These are phyloP conservation scores for Microsporum ferrugineum DNA, from an alignment of 2,329 filamentous ascomycete species.

Conservation along the genomic window DNA sequence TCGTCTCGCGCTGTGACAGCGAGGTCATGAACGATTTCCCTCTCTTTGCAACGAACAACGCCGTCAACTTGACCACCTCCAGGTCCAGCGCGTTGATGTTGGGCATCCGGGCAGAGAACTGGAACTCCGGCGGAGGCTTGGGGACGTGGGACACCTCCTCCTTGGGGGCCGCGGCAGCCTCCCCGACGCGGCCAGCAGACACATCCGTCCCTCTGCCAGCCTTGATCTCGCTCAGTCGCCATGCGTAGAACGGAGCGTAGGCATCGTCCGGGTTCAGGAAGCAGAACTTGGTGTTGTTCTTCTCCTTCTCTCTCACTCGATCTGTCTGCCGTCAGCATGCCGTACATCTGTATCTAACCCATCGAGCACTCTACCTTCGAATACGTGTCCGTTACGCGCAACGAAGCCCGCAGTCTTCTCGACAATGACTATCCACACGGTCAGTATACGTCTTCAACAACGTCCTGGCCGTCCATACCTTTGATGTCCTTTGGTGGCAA, in stretches of 20 bases:
- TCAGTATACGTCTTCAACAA: slow-evolving; percentile 18
- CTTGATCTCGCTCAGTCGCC: slow-evolving; percentile 77
- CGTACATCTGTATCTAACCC: neutral
- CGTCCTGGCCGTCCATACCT: slow-evolving; percentile 29
- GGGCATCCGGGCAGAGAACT: slow-evolving; percentile 93
- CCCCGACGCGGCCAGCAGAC: slow-evolving; percentile 61
- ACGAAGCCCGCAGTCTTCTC: slow-evolving; percentile 95
- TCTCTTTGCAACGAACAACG: slow-evolving; percentile 84
- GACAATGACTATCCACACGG: slow-evolving; percentile 47
- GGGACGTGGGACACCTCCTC: slow-evolving; percentile 67
- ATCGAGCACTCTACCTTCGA: slow-evolving; percentile 45
- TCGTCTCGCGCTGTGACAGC: slow-evolving; percentile 73
- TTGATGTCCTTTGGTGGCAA: slow-evolving; percentile 78
- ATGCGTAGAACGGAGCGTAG: slow-evolving; percentile 80
- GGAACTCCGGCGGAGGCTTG: slow-evolving; percentile 71
- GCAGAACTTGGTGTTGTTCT: slow-evolving; percentile 76
- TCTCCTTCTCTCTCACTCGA: slow-evolving; percentile 73
- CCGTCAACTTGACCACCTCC: slow-evolving; percentile 61
- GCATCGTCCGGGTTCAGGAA: slow-evolving; percentile 72
- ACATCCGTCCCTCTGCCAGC: slow-evolving; percentile 71
- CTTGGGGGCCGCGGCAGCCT: slow-evolving; percentile 43
- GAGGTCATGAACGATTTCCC: slow-evolving; percentile 85
- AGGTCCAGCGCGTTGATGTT: slow-evolving; percentile 93
- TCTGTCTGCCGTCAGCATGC: slow-evolving; percentile 33
- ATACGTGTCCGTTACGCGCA: slow-evolving; percentile 52